Evolutionary conservation across 768 basidiomycete species (phyloP).

Genomic region (Neoboletus magnificus): DNA sequence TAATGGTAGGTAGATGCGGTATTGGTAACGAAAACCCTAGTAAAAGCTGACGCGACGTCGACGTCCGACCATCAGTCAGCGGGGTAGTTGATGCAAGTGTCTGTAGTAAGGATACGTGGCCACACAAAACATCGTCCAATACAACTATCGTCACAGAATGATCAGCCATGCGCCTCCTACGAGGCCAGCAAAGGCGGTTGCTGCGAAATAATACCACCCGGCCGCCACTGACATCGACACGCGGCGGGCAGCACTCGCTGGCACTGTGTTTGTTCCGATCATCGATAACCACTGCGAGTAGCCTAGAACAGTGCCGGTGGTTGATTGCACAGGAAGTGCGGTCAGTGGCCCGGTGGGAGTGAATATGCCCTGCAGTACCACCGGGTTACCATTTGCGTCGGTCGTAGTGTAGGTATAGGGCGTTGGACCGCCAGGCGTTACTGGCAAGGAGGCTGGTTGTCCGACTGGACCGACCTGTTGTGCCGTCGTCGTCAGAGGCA

Average conservation of each 20-base stretch:
- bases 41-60: too few relatives aligned
- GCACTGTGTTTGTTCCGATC: slow-evolving; percentile 30
- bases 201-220: slow-evolving; percentile 29
- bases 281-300: slow-evolving; percentile 30
- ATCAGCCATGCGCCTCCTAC: slow-evolving; percentile 33
- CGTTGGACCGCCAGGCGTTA: slow-evolving; percentile 44
- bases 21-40: neutral
- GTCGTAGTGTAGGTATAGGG: slow-evolving; percentile 51
- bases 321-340: slow-evolving; percentile 25
- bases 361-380: slow-evolving; percentile 23
- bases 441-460: slow-evolving; percentile 41
- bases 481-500: slow-evolving; percentile 22
- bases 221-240: slow-evolving; percentile 15
- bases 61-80: neutral
- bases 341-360: slow-evolving; percentile 32
- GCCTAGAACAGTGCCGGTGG: slow-evolving; percentile 26
- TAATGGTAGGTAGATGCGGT: slow-evolving; percentile 17
- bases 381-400: slow-evolving; percentile 29
- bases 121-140: slow-evolving; percentile 8
- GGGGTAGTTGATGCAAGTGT: neutral
- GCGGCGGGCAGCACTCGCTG: slow-evolving; percentile 26
- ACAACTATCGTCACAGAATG: slow-evolving; percentile 16
- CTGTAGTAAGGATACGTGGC: slow-evolving; percentile 2
- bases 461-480: slow-evolving; percentile 44
- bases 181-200: slow-evolving; percentile 23